These are phyloP conservation scores for Beauveria medogensis DNA, from an alignment of 2,329 filamentous ascomycete species.

Conservation along the genomic window DNA sequence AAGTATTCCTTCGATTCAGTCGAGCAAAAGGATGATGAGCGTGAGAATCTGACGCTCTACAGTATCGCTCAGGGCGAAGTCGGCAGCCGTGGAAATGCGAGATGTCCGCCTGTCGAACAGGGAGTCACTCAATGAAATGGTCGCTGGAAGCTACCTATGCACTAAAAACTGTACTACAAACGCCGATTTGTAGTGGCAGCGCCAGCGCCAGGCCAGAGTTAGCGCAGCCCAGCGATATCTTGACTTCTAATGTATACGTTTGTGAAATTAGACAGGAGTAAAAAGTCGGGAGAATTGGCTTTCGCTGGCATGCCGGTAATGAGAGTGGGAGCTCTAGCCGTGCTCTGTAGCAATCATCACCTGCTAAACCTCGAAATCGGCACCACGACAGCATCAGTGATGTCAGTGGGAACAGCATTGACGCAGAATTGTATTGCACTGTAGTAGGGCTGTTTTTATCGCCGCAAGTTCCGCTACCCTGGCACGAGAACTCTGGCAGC, in stretches of 20 bases:
- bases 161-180: not conserved
- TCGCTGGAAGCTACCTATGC: not conserved
- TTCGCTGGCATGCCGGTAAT: not conserved
- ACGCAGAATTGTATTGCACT: not conserved
- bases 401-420: not conserved
- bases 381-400: not conserved
- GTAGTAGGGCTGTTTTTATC: not conserved
- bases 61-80: no score
- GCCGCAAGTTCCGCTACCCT: not conserved
- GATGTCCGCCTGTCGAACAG: not conserved
- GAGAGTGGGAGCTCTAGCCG: not conserved
- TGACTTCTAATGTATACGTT: not conserved
- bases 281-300: conserved; percentile 1
- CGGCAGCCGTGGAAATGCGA: not conserved
- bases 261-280: conserved; percentile 1
- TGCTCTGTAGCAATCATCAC: not conserved
- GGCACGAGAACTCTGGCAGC: not conserved
- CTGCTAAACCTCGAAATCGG: not conserved
- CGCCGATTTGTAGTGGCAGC: conserved; percentile 3
- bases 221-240: not conserved
- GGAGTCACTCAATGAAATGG: not conserved
- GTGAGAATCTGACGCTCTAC: no score
- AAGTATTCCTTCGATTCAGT: no score
- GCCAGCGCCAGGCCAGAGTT: not conserved
- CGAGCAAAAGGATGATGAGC: no score